These are phyloP conservation scores for Ustilago esculenta DNA, from an alignment of 1,284 basidiomycete genomes.

Conservation along the genomic window DNA sequence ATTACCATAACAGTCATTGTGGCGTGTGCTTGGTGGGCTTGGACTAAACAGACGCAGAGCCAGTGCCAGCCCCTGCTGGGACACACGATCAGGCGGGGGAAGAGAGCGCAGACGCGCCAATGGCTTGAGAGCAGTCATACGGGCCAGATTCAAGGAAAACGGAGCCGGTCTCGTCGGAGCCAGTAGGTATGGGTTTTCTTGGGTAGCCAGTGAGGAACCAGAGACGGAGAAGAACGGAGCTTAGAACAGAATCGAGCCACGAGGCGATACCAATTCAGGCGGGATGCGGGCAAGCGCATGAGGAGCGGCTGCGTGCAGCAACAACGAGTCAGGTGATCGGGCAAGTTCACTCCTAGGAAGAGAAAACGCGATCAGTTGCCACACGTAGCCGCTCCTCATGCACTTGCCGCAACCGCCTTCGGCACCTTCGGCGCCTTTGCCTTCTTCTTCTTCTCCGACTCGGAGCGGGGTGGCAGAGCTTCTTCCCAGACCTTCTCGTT, in stretches of 20 bases:
- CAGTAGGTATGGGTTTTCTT: conserved; percentile 50
- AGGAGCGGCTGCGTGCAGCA: conserved; percentile 53
- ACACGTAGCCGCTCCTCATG: conserved; percentile 51
- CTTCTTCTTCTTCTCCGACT: conserved; percentile 54
- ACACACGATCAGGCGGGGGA: conserved; percentile 22
- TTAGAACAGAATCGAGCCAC: conserved; percentile 14
- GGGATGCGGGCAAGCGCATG: conserved; percentile 31
- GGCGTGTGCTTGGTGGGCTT: conserved; percentile 4
- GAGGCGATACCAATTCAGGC: conserved; percentile 5
- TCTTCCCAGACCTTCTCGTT: conserved; percentile 63
- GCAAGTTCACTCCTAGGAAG: neutral
- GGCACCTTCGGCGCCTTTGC: conserved; percentile 35
- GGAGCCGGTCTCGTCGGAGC: conserved; percentile 44
- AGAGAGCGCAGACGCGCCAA: conserved; percentile 42
- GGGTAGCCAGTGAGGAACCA: conserved; percentile 29
- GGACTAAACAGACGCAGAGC: conserved; percentile 31
- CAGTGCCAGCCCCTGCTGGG: conserved; percentile 26
- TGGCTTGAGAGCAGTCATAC: conserved; percentile 40
- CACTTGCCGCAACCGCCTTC: conserved; percentile 46
- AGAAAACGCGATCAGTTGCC: conserved; percentile 37
- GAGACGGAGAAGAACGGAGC: conserved; percentile 20
- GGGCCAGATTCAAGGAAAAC: conserved; percentile 26
- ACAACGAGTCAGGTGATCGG: conserved; percentile 20
- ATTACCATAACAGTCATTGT: conserved; percentile 11
- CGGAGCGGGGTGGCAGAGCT: conserved; percentile 42